Conservation (phyloP, 768 basidiomycete species). For the Chlorophyllum brunneum region DNA sequence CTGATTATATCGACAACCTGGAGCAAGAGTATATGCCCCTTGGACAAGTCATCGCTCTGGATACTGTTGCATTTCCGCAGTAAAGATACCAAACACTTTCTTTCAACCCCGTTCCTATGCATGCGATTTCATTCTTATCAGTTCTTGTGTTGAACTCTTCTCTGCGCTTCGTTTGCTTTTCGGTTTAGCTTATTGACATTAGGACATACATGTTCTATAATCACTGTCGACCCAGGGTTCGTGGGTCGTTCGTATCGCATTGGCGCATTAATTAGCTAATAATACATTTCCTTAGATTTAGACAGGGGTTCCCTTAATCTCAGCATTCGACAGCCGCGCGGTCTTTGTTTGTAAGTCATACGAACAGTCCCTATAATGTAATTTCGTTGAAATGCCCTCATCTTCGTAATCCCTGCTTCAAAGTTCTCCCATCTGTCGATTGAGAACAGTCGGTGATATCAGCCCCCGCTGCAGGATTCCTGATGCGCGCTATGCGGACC, state of each 20-base stretch:
- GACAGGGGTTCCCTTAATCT: too few species aligned
- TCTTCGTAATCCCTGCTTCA: too few species aligned
- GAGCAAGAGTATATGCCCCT: conserved; percentile 8
- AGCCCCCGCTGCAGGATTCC: too few species aligned
- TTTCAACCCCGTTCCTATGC: background rate
- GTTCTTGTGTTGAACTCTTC: too few species aligned
- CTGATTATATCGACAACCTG: conserved; percentile 8
- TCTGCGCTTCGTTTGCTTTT: background rate
- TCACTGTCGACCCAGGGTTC: background rate
- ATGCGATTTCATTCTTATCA: background rate
- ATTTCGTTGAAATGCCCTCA: too few species aligned
- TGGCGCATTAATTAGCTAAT: background rate
- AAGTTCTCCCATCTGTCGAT: too few species aligned
- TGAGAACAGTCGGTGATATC: too few species aligned
- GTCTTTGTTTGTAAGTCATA: too few species aligned
- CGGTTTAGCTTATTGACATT: background rate
- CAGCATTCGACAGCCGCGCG: too few species aligned
- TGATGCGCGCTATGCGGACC: too few species aligned
- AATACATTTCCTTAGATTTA: background rate
- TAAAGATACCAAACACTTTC: background rate
- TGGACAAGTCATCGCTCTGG: background rate
- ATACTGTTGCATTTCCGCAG: background rate
- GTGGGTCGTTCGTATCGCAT: background rate
- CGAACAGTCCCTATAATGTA: too few species aligned
- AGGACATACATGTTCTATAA: background rate